Evolutionary conservation across 139 green algal species (phyloP).

Genomic region (Chlorella sp.): DNA sequence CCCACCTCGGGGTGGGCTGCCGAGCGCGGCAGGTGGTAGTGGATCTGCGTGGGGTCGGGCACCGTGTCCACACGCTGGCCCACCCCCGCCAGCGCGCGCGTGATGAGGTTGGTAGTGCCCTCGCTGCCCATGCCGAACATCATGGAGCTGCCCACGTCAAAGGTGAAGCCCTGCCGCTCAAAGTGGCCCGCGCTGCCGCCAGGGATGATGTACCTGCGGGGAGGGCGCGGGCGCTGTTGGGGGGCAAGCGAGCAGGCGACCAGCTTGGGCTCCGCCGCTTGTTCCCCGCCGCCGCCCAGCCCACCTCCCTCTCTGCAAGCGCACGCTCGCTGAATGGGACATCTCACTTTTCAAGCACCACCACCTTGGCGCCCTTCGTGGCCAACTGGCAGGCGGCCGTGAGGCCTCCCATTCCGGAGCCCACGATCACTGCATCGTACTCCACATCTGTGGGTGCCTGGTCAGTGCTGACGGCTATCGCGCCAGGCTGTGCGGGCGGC

Average conservation of each 20-base stretch:
- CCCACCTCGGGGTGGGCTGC: constrained; percentile 61
- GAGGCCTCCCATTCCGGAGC: constrained; percentile 91
- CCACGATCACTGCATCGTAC: constrained; percentile 93
- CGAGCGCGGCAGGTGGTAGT: constrained; percentile 91
- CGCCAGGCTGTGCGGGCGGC: not conserved
- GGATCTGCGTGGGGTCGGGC: constrained; percentile 90
- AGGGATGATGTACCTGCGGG: constrained; percentile 86
- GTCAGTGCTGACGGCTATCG: not conserved
- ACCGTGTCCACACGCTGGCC: constrained; percentile 85
- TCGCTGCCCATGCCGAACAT: constrained; percentile 96
- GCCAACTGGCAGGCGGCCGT: constrained; percentile 84
- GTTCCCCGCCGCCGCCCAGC: too few relatives aligned
- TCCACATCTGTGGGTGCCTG: constrained; percentile 45
- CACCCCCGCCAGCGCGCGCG: constrained; percentile 80
- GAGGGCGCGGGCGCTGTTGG: too few relatives aligned
- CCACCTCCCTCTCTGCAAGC: too few relatives aligned
- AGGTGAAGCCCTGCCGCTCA: constrained; percentile 90
- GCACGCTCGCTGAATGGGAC: too few relatives aligned
- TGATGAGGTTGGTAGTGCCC: constrained; percentile 96
- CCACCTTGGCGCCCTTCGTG: constrained; percentile 74
- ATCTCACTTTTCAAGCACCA: constrained; percentile 83
- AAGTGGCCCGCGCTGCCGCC: constrained; percentile 89
- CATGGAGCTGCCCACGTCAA: constrained; percentile 94
- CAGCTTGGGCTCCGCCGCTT: too few relatives aligned
- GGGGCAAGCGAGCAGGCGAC: too few relatives aligned